Conservation (phyloP, 139 green algal species). For the Chlamydomonas sp. region DNA sequence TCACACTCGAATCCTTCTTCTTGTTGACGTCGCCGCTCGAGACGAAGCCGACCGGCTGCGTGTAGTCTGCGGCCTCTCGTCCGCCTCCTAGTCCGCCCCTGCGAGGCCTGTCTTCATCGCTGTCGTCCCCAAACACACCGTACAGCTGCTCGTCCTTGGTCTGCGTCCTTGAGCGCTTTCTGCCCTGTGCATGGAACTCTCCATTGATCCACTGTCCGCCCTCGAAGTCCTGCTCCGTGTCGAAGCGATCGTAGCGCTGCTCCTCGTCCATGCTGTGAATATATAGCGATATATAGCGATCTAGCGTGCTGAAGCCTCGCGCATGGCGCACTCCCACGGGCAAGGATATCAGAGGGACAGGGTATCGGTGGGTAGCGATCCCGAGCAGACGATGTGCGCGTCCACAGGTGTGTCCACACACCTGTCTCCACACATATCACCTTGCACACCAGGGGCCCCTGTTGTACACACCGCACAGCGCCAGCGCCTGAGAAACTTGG, state of each 20-base stretch:
- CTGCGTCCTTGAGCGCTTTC: slow-evolving; percentile 58
- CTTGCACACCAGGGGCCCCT: too few relatives aligned
- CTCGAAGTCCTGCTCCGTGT: slow-evolving; percentile 79
- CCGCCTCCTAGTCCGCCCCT: slow-evolving; percentile 34
- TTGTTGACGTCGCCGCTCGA: slow-evolving; percentile 8
- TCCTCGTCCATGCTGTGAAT: slow-evolving; percentile 43
- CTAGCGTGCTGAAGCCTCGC: too few relatives aligned
- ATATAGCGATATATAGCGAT: too few relatives aligned
- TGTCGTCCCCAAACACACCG: slow-evolving; percentile 63
- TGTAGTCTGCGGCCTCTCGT: slow-evolving; percentile 21
- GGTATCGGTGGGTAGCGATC: too few relatives aligned
- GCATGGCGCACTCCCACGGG: too few relatives aligned
- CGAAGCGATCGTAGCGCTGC: slow-evolving; percentile 60
- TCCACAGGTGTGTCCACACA: too few relatives aligned
- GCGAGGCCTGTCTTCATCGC: slow-evolving; percentile 19
- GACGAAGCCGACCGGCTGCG: slow-evolving; percentile 9
- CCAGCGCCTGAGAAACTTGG: too few relatives aligned
- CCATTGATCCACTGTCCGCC: slow-evolving; percentile 70
- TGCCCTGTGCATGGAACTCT: slow-evolving; percentile 73
- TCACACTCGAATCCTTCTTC: not conserved
- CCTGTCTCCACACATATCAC: too few relatives aligned
- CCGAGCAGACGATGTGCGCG: too few relatives aligned
- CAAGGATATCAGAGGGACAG: too few relatives aligned
- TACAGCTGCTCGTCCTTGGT: slow-evolving; percentile 82
- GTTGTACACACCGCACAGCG: too few relatives aligned